Evolutionary conservation across 768 basidiomycete species (phyloP).

Genomic region (Boletus fagicola): DNA sequence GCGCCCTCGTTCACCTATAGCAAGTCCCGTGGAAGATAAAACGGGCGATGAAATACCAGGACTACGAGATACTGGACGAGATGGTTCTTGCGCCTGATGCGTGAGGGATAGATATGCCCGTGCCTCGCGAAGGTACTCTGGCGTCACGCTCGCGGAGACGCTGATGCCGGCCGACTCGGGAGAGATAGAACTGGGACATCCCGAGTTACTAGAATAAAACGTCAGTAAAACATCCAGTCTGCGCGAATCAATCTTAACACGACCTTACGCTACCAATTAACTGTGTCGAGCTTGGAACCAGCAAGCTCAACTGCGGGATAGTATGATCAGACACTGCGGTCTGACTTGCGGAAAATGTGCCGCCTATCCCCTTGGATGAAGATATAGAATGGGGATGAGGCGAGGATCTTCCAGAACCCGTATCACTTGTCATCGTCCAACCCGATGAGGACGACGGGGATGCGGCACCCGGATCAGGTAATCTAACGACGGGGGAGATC

Average conservation of each 20-base stretch:
- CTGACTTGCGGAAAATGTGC: constrained; percentile 6
- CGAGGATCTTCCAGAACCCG: constrained; percentile 17
- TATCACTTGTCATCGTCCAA: constrained; percentile 31
- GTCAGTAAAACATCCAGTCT: constrained; percentile 3
- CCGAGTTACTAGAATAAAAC: constrained; percentile 19
- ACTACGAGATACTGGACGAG: constrained; percentile 17
- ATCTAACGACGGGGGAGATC: constrained; percentile 29
- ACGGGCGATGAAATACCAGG: constrained; percentile 28
- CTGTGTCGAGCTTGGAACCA: constrained; percentile 24
- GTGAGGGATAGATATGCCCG: constrained; percentile 34
- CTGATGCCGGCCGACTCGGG: constrained; percentile 34
- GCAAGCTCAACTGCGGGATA: constrained; percentile 29
- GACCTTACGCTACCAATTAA: constrained; percentile 16
- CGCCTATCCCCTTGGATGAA: constrained; percentile 11
- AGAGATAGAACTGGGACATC: constrained; percentile 31
- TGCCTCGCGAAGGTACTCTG: constrained; percentile 34
- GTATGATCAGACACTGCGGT: constrained; percentile 8
- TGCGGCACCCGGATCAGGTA: constrained; percentile 25
- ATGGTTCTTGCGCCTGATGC: constrained; percentile 15
- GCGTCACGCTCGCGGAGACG: constrained; percentile 31
- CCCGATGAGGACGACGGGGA: constrained; percentile 28
- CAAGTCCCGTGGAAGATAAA: constrained; percentile 32
- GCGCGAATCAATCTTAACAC: background rate
- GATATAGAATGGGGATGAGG: constrained; percentile 7
- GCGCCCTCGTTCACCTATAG: constrained; percentile 26